A percentile compares a stretch with the other conserved stretches of the same genome.
These are phyloP conservation scores for Meira nashicola DNA, from an alignment of 1,284 basidiomycete genomes.

Conservation along the genomic window DNA sequence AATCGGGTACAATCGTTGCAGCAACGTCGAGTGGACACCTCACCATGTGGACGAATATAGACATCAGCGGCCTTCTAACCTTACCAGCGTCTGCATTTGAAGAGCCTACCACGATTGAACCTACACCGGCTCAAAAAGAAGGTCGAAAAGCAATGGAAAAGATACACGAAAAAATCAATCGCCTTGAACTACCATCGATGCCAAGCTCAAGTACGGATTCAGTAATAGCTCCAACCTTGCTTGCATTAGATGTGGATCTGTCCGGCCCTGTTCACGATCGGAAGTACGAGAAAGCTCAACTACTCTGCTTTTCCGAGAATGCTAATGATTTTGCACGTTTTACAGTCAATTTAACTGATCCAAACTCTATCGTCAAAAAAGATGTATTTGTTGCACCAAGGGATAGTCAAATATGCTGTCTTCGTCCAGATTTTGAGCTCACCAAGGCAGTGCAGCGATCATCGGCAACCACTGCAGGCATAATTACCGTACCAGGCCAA, in stretches of 20 bases:
- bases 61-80: conserved; percentile 27
- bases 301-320: not conserved
- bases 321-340: not conserved
- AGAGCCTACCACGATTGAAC: not conserved
- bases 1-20: conserved; percentile 35
- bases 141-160: not conserved
- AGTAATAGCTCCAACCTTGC: not conserved
- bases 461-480: too few species aligned
- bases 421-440: conserved; percentile 40
- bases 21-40: conserved; percentile 36
- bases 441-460: too few species aligned
- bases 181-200: not conserved
- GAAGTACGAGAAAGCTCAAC: not conserved
- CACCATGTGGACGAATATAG: conserved; percentile 38
- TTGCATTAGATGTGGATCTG: not conserved
- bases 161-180: not conserved
- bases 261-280: not conserved
- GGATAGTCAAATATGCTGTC: conserved; percentile 32
- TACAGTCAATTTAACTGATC: not conserved
- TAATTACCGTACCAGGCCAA: too few species aligned
- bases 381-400: conserved; percentile 32
- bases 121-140: not conserved
- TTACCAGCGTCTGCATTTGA: conserved; percentile 4
- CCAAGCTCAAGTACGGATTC: not conserved
- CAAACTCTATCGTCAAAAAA: conserved; percentile 16